Conservation (phyloP, 352 stramenopile species). For the Pythium rhizo-oryzae region DNA sequence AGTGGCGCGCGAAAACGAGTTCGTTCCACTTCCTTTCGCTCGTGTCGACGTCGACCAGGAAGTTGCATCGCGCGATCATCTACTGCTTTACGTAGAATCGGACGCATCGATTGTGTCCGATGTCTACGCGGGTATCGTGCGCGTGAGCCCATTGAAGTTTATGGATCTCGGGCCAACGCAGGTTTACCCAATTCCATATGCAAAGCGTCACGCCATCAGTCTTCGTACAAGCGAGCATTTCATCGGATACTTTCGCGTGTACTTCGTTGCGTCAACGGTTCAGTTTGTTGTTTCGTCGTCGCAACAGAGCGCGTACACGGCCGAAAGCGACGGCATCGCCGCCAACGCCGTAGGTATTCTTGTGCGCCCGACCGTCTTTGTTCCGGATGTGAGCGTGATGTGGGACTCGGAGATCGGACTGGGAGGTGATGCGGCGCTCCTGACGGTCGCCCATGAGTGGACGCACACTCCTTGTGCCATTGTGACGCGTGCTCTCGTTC, state of each 20-base stretch:
- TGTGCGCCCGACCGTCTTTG: not conserved
- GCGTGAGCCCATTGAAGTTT: constrained; percentile 22
- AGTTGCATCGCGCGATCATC: constrained; percentile 17
- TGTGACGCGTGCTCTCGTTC: not conserved
- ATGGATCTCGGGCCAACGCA: constrained; percentile 27
- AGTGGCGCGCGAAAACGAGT: not conserved
- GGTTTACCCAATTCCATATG: constrained; percentile 45
- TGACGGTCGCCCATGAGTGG: not conserved
- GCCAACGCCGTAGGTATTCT: constrained; percentile 37
- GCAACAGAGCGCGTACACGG: constrained; percentile 32
- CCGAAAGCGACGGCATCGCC: constrained; percentile 35
- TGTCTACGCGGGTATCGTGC: constrained; percentile 33
- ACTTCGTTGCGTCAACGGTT: constrained; percentile 46
- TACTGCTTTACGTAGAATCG: constrained; percentile 34
- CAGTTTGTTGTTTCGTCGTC: constrained; percentile 33
- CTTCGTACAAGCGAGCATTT: constrained; percentile 39
- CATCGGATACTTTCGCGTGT: constrained; percentile 44
- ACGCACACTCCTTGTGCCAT: not conserved
- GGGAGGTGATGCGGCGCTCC: not conserved
- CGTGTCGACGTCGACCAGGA: constrained; percentile 22
- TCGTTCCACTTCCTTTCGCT: constrained; percentile 19
- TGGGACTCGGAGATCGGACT: constrained; percentile 3
- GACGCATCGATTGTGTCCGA: constrained; percentile 16
- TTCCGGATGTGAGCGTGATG: not conserved
- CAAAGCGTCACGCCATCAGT: constrained; percentile 32